Evolutionary conservation across 345 rosid species (phyloP).

Genomic region (Citrus inodora): DNA sequence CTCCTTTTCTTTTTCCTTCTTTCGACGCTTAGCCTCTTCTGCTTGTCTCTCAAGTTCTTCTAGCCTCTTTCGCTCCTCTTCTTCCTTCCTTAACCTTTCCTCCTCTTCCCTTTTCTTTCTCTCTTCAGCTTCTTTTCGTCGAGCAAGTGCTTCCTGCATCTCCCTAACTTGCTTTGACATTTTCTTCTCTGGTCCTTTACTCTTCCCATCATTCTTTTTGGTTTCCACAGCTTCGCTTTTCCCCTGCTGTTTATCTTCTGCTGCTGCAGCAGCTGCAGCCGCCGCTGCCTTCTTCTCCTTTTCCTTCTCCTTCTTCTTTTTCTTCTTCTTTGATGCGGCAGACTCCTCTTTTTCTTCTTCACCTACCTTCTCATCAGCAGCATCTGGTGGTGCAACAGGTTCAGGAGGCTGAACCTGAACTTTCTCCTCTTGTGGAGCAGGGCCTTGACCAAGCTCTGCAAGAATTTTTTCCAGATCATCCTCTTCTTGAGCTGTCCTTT

Average conservation of each 20-base stretch:
- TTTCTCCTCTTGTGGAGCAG: slow-evolving; percentile 48
- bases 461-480: slow-evolving; percentile 93
- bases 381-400: slow-evolving; percentile 31
- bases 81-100: slow-evolving; percentile 84
- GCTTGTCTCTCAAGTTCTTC: slow-evolving; percentile 92
- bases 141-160: slow-evolving; percentile 91
- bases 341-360: slow-evolving; percentile 67
- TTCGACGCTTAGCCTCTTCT: slow-evolving; percentile 88
- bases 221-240: slow-evolving; percentile 42
- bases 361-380: slow-evolving; percentile 59
- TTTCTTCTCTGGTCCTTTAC: slow-evolving; percentile 85
- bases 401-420: slow-evolving; percentile 44
- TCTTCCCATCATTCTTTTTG: slow-evolving; percentile 69
- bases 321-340: slow-evolving; percentile 90
- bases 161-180: slow-evolving; percentile 90
- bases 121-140: slow-evolving; percentile 78
- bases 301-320: slow-evolving; percentile 82
- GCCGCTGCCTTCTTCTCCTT: slow-evolving; percentile 70
- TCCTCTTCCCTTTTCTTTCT: slow-evolving; percentile 82
- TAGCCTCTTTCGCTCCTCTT: slow-evolving; percentile 74
- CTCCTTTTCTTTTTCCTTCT: slow-evolving; percentile 88
- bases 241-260: slow-evolving; percentile 48
- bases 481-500: slow-evolving; percentile 90
- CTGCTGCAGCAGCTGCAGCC: slow-evolving; percentile 41
- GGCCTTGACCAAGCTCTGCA: slow-evolving; percentile 74